Evolutionary conservation across 345 rosid genomes (phyloP).

Genomic region (sweet orange (Citrus sinensis)): DVS_A1.0 CM039162.1:11751001-11751500

Average conservation of each 20-base stretch:
- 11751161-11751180: neutral
- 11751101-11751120: neutral
- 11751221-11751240: neutral
- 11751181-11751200: neutral
- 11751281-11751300: neutral
- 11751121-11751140: neutral
- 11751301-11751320: neutral
- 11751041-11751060: slow-evolving; percentile 11
- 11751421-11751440: neutral
- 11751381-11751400: neutral
- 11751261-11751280: neutral
- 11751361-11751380: neutral
- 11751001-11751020: slow-evolving; percentile 94
- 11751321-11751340: neutral
- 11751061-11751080: neutral
- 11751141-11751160: neutral
- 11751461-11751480: slow-evolving; percentile 51
- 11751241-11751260: neutral
- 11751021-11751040: slow-evolving; percentile 99
- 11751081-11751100: neutral
- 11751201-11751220: neutral
- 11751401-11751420: neutral
- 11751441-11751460: neutral
- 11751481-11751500: slow-evolving; percentile 57
- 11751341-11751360: neutral